Base-by-base conservation (phyloP, 371 early-diverging fungal genomes). In the Mucor saturninus region DNA sequence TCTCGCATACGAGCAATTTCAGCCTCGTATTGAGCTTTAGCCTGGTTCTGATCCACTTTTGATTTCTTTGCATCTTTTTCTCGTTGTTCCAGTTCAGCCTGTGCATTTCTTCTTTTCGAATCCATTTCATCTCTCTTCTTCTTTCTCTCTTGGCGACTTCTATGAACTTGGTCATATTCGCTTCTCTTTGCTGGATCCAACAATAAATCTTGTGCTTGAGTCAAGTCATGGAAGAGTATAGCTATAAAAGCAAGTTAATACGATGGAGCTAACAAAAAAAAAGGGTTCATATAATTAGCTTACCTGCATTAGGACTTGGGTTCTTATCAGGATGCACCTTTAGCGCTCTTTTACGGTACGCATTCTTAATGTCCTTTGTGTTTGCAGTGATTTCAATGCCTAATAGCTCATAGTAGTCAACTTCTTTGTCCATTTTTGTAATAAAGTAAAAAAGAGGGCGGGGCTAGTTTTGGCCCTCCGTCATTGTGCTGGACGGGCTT, bases 391-490 rank as follows among this genome's bases (percentile, higher is more conserved):
- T 77, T 15, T 77, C 72, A 13, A 92, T 60, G 8, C 88, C 93
- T 9, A 95, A 69, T 29, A 93, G 76, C 65, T 89, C 86, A 74
- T 94, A 94, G 59, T 89, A 90, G 69, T 93, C 88, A 4, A 65
- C 69, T 75, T 92, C 77, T 11, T 59, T 62, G 7, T 70, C 65
- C 67, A 71, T 73, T 51, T 57, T 43, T 59, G 21, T 21, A 21
- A 21, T 21, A 21, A 21, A 21, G 21, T 21, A 21, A 21, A 21
- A 21, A 21, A 21, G 21, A 21, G 21, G 21, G 21, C 21, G 21
- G 21, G 21, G 21, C 21, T 21, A 21, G 21, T 21, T 21, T 21
- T 21, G 21, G 21, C 21, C 21, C 21, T 21, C 21, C 21, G 21
- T 21, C 21, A 21, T 21, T 21, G 21, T 21, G 21, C 1, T 21